phyloP scores from a whole-genome alignment of 2,329 filamentous ascomycete species.

The Samsoniella hepiali region DNA sequence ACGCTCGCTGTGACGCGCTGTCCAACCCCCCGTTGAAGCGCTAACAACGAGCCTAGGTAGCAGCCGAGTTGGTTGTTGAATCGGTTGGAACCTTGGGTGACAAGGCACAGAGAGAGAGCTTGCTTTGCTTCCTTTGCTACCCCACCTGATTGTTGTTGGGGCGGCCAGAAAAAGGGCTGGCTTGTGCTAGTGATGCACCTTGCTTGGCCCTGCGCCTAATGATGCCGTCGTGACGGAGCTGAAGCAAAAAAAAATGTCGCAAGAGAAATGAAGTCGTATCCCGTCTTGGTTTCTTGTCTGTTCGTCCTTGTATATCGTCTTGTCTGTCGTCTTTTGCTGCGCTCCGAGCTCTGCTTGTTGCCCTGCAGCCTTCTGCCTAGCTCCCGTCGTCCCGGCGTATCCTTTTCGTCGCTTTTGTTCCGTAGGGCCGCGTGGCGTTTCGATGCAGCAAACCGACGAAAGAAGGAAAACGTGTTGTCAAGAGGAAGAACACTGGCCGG shows the following conservation, averaged over 20 bases:
- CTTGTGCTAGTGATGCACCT: conserved; percentile 1
- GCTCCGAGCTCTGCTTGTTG: too few species aligned
- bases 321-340: neutral
- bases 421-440: neutral
- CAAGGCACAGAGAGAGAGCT: neutral
- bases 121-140: neutral
- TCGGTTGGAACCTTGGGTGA: neutral
- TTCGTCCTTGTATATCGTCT: neutral
- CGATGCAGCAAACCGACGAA: too few species aligned
- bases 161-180: neutral
- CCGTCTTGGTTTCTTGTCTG: neutral
- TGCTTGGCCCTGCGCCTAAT: neutral
- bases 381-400: neutral
- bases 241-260: neutral
- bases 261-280: neutral
- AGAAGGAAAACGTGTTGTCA: too few species aligned
- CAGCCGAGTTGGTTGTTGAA: neutral
- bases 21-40: too few species aligned
- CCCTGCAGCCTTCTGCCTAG: neutral
- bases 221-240: neutral
- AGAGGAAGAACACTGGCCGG: too few species aligned
- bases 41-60: too few species aligned
- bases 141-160: conserved; percentile 9
- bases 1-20: too few species aligned
- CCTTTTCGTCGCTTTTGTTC: neutral